Evolutionary conservation across 306 rosid genomes (phyloP).

Genomic region (Senna tora): DNA sequence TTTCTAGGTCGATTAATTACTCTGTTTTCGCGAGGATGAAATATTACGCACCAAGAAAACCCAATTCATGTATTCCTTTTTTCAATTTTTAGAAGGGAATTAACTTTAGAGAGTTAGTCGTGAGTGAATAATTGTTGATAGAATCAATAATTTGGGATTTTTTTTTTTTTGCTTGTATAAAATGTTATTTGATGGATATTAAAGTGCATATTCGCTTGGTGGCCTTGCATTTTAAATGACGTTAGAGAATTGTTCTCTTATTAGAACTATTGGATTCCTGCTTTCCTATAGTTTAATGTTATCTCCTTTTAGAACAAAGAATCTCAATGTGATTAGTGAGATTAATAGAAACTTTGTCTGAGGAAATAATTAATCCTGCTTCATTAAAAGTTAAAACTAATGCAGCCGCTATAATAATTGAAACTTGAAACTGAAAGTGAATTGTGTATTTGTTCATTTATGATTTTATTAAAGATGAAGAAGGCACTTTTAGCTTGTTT

Average conservation of each 20-base stretch:
- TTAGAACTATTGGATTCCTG: neutral
- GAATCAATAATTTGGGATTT: no score
- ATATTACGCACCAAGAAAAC: no score
- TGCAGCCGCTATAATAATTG: neutral
- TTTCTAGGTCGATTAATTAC: no score
- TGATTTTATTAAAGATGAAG: no score
- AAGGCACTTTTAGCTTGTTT: neutral
- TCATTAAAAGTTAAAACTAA: no score
- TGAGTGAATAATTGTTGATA: no score
- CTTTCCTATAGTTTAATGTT: conserved; percentile 1
- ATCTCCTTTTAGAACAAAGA: neutral
- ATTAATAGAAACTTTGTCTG: neutral
- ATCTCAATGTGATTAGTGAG: conserved; percentile 3
- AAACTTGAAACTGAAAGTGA: neutral
- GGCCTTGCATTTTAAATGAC: neutral
- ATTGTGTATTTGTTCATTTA: neutral
- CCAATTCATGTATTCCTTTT: no score
- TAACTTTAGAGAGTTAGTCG: neutral
- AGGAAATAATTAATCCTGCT: conserved; percentile 5
- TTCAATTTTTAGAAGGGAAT: neutral
- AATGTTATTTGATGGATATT: neutral
- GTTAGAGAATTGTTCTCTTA: neutral
- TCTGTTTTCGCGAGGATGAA: no score
- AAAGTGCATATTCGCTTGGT: neutral
- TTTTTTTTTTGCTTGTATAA: neutral